Evolutionary conservation across 78 protist species (phyloP).

Genomic region (Monocercomonoides exilis): DNA sequence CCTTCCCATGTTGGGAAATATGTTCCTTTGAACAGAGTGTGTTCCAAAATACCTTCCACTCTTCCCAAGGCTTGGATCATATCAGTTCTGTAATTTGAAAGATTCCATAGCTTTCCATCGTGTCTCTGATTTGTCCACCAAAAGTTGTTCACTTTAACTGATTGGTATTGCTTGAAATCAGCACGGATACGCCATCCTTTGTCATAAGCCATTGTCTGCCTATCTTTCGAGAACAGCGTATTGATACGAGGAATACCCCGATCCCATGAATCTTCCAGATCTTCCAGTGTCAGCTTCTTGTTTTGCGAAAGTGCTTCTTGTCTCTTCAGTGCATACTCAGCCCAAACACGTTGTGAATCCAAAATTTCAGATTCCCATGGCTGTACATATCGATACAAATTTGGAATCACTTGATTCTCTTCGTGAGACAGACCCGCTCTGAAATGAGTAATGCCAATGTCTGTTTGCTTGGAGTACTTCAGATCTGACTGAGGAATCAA

Average conservation of each 20-base stretch:
- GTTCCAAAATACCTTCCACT: slow-evolving; percentile 99
- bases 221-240: slow-evolving; percentile 91
- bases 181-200: slow-evolving; percentile 98
- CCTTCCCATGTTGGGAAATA: slow-evolving; percentile 99
- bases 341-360: slow-evolving; percentile 98
- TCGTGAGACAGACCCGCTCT: slow-evolving; percentile 94
- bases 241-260: slow-evolving; percentile 96
- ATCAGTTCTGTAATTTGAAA: slow-evolving; percentile 98
- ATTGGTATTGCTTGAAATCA: slow-evolving; percentile 91
- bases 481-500: slow-evolving; percentile 97
- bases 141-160: slow-evolving; percentile 78
- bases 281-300: slow-evolving; percentile 93
- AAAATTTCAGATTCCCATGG: slow-evolving; percentile 98
- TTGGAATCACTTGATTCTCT: slow-evolving; percentile 95
- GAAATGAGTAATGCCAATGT: slow-evolving; percentile 90
- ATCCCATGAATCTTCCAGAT: slow-evolving; percentile 97
- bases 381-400: slow-evolving; percentile 91
- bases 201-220: slow-evolving; percentile 94
- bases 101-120: slow-evolving; percentile 99
- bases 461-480: slow-evolving; percentile 85
- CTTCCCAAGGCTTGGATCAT: slow-evolving; percentile 99
- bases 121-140: slow-evolving; percentile 99
- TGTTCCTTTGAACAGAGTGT: slow-evolving; percentile 98
- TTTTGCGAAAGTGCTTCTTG: slow-evolving; percentile 90
- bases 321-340: slow-evolving; percentile 85